Conservation (phyloP, 2,329 filamentous ascomycete genomes). For the Teratosphaeria zuluensis region DNA sequence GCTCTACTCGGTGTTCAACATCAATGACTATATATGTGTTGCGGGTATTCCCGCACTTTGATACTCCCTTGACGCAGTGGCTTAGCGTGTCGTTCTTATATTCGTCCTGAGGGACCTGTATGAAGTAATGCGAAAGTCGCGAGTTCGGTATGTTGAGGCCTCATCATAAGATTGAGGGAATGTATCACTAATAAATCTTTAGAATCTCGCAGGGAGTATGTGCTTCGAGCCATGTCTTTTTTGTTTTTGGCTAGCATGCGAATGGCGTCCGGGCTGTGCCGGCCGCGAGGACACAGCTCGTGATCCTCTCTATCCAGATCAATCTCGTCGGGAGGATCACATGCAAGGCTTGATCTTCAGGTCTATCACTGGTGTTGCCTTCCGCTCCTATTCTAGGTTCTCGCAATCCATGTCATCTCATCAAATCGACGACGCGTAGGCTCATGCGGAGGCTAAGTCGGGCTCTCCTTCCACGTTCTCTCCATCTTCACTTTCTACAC, state of each 20-base stretch:
- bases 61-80: conserved; percentile 18
- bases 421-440: not conserved
- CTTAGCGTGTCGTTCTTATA: conserved; percentile 23
- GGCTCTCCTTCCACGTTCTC: not conserved
- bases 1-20: not conserved
- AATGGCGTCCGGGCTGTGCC: too few relatives aligned
- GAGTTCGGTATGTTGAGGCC: conserved; percentile 9
- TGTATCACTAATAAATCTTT: not conserved
- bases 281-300: too few relatives aligned
- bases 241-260: not conserved
- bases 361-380: not conserved
- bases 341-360: too few relatives aligned
- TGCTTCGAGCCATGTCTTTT: not conserved
- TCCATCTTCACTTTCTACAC: not conserved
- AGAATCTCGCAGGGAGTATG: not conserved
- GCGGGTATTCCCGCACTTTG: conserved; percentile 1
- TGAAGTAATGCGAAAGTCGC: conserved; percentile 19
- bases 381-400: not conserved
- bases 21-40: conserved; percentile 1
- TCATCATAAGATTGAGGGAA: not conserved
- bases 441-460: not conserved
- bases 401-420: not conserved
- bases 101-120: conserved; percentile 5
- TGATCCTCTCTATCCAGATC: too few relatives aligned
- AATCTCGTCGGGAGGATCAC: too few relatives aligned